Base-by-base conservation (phyloP, 768 basidiomycete species). In the Lactarius akahatsu region DNA sequence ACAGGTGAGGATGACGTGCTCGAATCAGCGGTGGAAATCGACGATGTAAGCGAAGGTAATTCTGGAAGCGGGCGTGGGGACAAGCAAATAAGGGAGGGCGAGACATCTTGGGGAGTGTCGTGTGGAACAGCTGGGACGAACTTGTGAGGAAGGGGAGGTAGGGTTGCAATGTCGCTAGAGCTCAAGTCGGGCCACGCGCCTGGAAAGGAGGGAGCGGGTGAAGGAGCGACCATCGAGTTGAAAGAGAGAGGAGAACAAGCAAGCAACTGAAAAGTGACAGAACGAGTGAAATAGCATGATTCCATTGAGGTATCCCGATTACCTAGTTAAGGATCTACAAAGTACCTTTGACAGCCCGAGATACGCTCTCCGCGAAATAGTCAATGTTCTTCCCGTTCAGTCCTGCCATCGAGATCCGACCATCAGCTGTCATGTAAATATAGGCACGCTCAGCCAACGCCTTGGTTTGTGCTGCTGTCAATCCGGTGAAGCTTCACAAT, bases 371-470 rank as follows among this genome's bases (percentile, higher is more conserved):
- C 3, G 94, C 93, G 76, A 97, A 95, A 82, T 96, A 92, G 72
- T 88, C 87, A 72, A 96, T 86, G 82, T 96, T 96, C 74, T 78
- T 75, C 67, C 78, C 78, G 81, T 96, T 96, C 74, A 96, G 78
- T 40, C 92, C 94, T 67, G 94, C 92, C 93, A 96, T 96, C 54
- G 92, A 93, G 72, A 96, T 94, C 71, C 94, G 89, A 23, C 94
- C 94, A 76, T 96, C 91, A 64, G 84, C 82, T n/a, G 94, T 96
- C 91, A 96, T 91, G 78, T 96, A 96, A 69, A 96, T 82, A 75
- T 96, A 92, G 4, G 92, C 91, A 74, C 90, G 91, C 76, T 94
- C 86, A 18, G 94, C 91, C 60, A 96, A 83, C 6, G 82, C 83
- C 73, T 90, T 89, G 70, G 91, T 91, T 71, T 97, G 95, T 5